These are phyloP conservation scores for Mycena belliarum DNA, from an alignment of 768 basidiomycete species.

Conservation along the genomic window DNA sequence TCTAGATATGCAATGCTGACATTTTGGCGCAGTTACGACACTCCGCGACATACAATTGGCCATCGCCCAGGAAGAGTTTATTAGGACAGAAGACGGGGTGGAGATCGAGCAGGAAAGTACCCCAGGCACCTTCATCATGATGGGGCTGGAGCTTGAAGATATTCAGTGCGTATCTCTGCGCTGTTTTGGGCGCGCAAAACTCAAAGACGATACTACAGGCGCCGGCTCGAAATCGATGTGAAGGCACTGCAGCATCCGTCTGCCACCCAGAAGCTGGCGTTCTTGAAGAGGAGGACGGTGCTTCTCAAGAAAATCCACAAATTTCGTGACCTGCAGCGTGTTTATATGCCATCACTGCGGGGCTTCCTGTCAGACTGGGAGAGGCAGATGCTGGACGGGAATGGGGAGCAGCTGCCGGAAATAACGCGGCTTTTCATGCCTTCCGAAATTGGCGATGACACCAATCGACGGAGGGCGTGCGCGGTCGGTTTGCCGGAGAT, in stretches of 20 bases:
- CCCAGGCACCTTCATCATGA: not conserved
- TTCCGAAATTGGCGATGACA: not conserved
- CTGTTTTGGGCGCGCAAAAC: too few relatives aligned
- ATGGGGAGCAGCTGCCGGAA: not conserved
- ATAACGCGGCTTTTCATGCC: not conserved
- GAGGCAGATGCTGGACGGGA: not conserved
- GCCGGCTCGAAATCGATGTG: not conserved
- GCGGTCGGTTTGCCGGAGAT: not conserved
- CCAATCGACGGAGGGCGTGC: not conserved
- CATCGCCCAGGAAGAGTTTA: not conserved
- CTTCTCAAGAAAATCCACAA: not conserved
- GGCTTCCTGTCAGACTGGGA: not conserved
- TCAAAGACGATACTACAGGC: not conserved
- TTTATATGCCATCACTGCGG: not conserved
- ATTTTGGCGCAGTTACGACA: not conserved
- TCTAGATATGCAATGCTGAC: not conserved
- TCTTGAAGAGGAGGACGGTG: not conserved
- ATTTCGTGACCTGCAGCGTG: not conserved
- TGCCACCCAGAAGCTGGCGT: not conserved
- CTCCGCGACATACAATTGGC: slow-evolving; percentile 1
- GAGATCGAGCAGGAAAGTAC: slow-evolving; percentile 3
- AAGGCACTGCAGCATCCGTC: not conserved
- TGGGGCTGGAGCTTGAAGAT: not conserved
- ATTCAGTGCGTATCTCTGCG: not conserved
- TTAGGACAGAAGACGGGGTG: not conserved